Evolutionary conservation across 495 filamentous ascomycete genomes (phyloP).

Genomic region (Trichoderma erinaceum): DNA sequence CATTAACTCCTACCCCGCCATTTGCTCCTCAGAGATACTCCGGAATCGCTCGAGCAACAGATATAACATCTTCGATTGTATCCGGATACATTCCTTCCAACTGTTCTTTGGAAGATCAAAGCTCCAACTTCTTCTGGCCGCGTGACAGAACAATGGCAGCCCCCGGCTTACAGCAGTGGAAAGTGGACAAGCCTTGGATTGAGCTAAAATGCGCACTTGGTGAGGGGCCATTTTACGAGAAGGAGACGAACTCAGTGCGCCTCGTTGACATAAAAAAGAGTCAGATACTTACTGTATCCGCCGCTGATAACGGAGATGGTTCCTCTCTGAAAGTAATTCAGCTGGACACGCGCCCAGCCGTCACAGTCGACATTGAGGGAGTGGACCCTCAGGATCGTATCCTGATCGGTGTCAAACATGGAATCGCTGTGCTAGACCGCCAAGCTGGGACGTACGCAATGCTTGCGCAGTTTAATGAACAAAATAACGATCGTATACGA

Average conservation of each 20-base stretch:
- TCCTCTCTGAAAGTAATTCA: constrained; percentile 58
- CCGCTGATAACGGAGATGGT: constrained; percentile 51
- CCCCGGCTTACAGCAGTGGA: constrained; percentile 35
- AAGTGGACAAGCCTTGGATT: constrained; percentile 62
- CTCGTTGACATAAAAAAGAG: constrained; percentile 86
- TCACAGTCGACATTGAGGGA: constrained; percentile 77
- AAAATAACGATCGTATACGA: constrained; percentile 44
- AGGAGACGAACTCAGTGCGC: constrained; percentile 61
- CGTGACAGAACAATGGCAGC: constrained; percentile 21
- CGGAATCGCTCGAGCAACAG: neutral
- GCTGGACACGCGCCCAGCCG: constrained; percentile 63
- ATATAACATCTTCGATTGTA: neutral
- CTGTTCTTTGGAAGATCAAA: constrained; percentile 18
- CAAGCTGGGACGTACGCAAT: constrained; percentile 53
- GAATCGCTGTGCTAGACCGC: constrained; percentile 68
- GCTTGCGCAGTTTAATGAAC: constrained; percentile 33
- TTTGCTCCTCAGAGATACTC: constrained; percentile 9
- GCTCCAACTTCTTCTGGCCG: neutral
- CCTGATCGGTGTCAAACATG: constrained; percentile 73
- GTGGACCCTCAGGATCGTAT: constrained; percentile 57
- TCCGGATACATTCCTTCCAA: neutral
- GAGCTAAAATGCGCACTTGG: constrained; percentile 66
- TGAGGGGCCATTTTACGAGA: constrained; percentile 79
- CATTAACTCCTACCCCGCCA: constrained; percentile 9
- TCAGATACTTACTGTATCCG: constrained; percentile 64